Percentiles rank a stretch among this genome's conserved stretches.
Conservation (phyloP, 2,329 filamentous ascomycete genomes). For the Polytolypa hystricis region DNA sequence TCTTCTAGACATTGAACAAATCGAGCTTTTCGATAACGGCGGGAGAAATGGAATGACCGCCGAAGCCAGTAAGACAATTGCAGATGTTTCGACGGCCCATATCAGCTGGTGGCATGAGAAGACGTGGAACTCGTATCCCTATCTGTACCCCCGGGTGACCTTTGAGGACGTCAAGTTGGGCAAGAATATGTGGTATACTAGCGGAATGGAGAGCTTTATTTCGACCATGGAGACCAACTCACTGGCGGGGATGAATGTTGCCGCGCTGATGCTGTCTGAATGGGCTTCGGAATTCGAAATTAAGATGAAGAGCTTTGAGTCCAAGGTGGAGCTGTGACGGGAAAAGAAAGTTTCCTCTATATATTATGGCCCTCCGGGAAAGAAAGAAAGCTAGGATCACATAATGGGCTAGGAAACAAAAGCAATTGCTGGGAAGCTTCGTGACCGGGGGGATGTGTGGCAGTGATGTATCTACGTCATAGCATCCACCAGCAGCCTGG, state of each 20-base stretch:
- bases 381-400: too few species aligned
- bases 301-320: slow-evolving; percentile 12
- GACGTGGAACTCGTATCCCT: slow-evolving; percentile 75
- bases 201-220: slow-evolving; percentile 80
- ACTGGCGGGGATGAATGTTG: slow-evolving; percentile 62
- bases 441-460: too few species aligned
- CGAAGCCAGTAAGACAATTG: slow-evolving; percentile 15
- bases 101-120: slow-evolving; percentile 71
- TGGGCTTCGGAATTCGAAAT: slow-evolving; percentile 12
- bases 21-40: slow-evolving; percentile 14
- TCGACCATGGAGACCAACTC: slow-evolving; percentile 96
- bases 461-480: too few species aligned
- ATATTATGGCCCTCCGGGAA: too few species aligned
- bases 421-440: too few species aligned
- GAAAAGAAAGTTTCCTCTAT: too few species aligned
- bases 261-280: slow-evolving; percentile 43
- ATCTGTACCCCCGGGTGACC: slow-evolving; percentile 69
- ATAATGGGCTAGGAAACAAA: too few species aligned
- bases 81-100: slow-evolving; percentile 26
- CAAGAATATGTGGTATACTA: slow-evolving; percentile 44
- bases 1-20: slow-evolving; percentile 36
- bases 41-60: slow-evolving; percentile 12
- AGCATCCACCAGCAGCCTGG: too few species aligned
- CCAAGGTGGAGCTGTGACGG: too few species aligned
- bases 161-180: slow-evolving; percentile 71